These are phyloP conservation scores for Xanthoconium separans DNA, from an alignment of 1,284 basidiomycete genomes.

Conservation along the genomic window DNA sequence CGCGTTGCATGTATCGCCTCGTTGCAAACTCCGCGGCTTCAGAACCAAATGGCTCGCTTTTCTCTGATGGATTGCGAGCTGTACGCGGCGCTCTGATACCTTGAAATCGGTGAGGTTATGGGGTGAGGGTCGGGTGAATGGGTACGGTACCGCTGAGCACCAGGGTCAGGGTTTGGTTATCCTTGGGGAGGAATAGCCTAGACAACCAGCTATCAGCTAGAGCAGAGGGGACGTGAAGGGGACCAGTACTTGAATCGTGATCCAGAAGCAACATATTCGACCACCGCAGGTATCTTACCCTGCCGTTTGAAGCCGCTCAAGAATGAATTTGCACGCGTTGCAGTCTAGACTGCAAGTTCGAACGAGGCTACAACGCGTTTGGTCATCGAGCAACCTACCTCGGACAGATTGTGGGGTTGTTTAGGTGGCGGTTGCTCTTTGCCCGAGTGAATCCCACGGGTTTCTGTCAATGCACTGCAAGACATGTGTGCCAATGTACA, in stretches of 20 bases:
- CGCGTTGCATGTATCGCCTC: slow-evolving; percentile 87
- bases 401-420: slow-evolving; percentile 82
- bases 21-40: slow-evolving; percentile 85
- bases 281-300: slow-evolving; percentile 80
- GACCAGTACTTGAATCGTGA: slow-evolving; percentile 83
- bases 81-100: slow-evolving; percentile 84
- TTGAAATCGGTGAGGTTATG: slow-evolving; percentile 28
- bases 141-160: slow-evolving; percentile 71
- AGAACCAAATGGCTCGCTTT: slow-evolving; percentile 84
- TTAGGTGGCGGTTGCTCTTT: slow-evolving; percentile 81
- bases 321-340: slow-evolving; percentile 78
- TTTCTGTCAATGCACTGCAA: slow-evolving; percentile 60
- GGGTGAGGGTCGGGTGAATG: neutral
- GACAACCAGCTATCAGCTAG: slow-evolving; percentile 5
- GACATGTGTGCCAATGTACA: neutral
- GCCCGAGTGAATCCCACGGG: slow-evolving; percentile 89
- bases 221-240: neutral
- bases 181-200: slow-evolving; percentile 85
- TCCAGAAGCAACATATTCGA: slow-evolving; percentile 92
- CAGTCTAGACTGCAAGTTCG: slow-evolving; percentile 45
- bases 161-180: slow-evolving; percentile 87
- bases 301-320: slow-evolving; percentile 90
- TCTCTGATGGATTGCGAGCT: slow-evolving; percentile 79
- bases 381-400: slow-evolving; percentile 41
- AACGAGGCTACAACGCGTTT: slow-evolving; percentile 1